phyloP scores from a whole-genome alignment of 805 yeast genomes.

The Candida silvicultrix region DNA sequence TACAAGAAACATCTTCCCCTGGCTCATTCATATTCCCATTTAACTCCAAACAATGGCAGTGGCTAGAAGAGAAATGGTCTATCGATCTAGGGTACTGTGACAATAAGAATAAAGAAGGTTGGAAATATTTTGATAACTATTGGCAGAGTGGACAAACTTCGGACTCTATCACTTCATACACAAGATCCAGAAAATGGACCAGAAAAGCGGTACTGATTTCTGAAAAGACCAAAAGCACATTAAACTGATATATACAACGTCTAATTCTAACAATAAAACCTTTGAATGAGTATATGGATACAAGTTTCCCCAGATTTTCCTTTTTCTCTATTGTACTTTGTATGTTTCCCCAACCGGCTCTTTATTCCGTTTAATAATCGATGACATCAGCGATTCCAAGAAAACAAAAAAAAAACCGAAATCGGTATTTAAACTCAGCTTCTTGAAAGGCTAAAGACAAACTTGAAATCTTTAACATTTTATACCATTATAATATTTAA shows the following conservation, averaged over 20 bases:
- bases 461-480: neutral
- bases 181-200: conserved; percentile 46
- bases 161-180: conserved; percentile 45
- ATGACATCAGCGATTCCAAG: neutral
- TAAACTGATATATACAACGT: too few species aligned
- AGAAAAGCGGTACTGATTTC: conserved; percentile 38
- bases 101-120: conserved; percentile 35
- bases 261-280: too few species aligned
- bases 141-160: conserved; percentile 37
- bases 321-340: neutral
- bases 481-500: neutral
- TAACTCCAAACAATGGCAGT: conserved; percentile 43
- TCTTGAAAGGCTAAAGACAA: neutral
- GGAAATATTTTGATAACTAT: conserved; percentile 47
- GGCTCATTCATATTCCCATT: conserved; percentile 40
- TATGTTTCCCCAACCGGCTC: neutral
- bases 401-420: neutral
- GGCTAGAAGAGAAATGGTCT: conserved; percentile 50
- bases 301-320: neutral
- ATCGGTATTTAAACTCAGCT: neutral
- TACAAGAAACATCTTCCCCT: conserved; percentile 23
- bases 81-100: conserved; percentile 36
- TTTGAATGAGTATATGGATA: neutral
- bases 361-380: neutral
- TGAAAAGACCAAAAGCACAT: conserved; percentile 8